These are phyloP conservation scores for Peribolospora kevripleyi DNA, from an alignment of 768 basidiomycete species.

Conservation along the genomic window DNA sequence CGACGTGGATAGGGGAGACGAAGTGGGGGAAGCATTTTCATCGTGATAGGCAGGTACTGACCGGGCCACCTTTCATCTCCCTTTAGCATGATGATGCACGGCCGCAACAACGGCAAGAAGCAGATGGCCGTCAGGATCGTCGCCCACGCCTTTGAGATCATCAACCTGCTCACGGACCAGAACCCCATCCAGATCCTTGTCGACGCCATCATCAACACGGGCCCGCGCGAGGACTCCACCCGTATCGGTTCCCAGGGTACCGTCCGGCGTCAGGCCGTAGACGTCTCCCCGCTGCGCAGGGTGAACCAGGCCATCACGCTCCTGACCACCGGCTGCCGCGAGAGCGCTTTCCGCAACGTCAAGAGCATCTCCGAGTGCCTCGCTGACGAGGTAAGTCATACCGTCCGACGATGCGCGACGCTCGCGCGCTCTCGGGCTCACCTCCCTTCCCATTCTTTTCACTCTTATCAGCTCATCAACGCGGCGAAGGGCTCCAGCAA, in stretches of 20 bases:
- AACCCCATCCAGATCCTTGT: slow-evolving; percentile 98
- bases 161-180: slow-evolving; percentile 98
- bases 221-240: slow-evolving; percentile 97
- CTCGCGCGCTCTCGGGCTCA: not conserved
- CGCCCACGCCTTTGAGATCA: slow-evolving; percentile 97
- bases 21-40: too few species aligned
- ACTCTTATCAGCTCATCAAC: slow-evolving; percentile 95
- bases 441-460: too few species aligned
- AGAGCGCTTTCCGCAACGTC: slow-evolving; percentile 99
- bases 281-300: slow-evolving; percentile 90
- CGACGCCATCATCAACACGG: slow-evolving; percentile 98
- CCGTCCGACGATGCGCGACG: not conserved
- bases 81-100: slow-evolving; percentile 95
- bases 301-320: slow-evolving; percentile 95
- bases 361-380: slow-evolving; percentile 92
- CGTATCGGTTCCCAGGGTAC: slow-evolving; percentile 99
- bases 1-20: too few species aligned
- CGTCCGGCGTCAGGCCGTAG: slow-evolving; percentile 97
- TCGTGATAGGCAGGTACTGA: too few species aligned
- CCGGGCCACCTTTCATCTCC: not conserved
- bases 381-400: not conserved
- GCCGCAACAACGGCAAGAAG: slow-evolving; percentile 73
- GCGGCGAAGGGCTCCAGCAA: slow-evolving; percentile 99
- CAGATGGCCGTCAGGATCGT: slow-evolving; percentile 78
- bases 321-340: slow-evolving; percentile 88